phyloP scores from a whole-genome alignment of 2,329 filamentous ascomycete genomes.

The Dactylellina leptospora region DNA sequence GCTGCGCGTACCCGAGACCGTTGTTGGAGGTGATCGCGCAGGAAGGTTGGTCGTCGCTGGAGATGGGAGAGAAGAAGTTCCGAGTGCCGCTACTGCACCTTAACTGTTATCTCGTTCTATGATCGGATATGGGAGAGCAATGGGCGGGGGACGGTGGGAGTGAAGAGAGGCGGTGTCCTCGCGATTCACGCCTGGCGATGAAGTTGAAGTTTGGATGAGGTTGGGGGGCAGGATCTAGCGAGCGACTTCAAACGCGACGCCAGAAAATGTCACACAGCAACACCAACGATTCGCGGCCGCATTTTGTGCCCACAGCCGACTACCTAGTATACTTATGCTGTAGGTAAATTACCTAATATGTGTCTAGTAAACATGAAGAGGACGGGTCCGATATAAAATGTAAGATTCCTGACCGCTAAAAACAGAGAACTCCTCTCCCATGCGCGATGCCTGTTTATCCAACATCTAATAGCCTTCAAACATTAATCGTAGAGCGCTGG shows the following conservation, averaged over 20 bases:
- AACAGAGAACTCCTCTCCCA: not conserved
- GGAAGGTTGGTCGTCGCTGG: slow-evolving; percentile 1
- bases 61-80: not conserved
- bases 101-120: not conserved
- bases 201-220: slow-evolving; percentile 27
- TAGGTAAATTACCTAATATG: too few relatives aligned
- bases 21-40: not conserved
- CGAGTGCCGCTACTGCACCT: not conserved
- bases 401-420: not conserved
- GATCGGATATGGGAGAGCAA: not conserved
- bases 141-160: slow-evolving; percentile 3
- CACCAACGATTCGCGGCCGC: slow-evolving; percentile 1
- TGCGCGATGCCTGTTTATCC: too few relatives aligned
- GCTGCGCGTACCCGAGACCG: slow-evolving; percentile 44
- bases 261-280: slow-evolving; percentile 20
- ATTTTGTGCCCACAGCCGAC: too few relatives aligned
- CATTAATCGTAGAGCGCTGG: too few relatives aligned
- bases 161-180: slow-evolving; percentile 61
- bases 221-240: slow-evolving; percentile 36
- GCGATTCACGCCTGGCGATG: slow-evolving; percentile 1
- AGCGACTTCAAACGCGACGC: slow-evolving; percentile 35
- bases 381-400: too few relatives aligned
- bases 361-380: too few relatives aligned
- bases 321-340: not conserved
- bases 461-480: too few relatives aligned